Evolutionary conservation across 2,329 filamentous ascomycete genomes (phyloP).

Genomic region (Tetracladium maxilliforme): DNA sequence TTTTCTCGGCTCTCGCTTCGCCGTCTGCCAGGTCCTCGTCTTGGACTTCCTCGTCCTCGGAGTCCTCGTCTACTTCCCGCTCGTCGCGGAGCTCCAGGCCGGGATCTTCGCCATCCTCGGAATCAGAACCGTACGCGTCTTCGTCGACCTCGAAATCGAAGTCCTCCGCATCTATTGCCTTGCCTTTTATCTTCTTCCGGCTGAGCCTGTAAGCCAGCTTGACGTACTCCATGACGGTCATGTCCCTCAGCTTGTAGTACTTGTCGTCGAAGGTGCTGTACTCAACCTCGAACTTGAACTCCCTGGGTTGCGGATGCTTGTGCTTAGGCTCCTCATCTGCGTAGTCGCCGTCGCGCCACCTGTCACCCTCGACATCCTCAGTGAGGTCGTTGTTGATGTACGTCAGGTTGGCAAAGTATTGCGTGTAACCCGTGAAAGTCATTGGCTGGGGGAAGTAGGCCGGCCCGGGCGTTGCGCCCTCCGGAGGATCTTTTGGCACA

Average conservation of each 20-base stretch:
- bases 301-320: slow-evolving; percentile 38
- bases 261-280: slow-evolving; percentile 73
- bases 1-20: slow-evolving; percentile 7
- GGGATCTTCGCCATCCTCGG: slow-evolving; percentile 6
- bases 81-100: slow-evolving; percentile 7
- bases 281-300: slow-evolving; percentile 66
- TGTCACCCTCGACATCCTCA: slow-evolving; percentile 15
- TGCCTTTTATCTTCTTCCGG: slow-evolving; percentile 10
- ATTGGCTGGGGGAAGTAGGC: slow-evolving; percentile 80
- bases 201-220: slow-evolving; percentile 47
- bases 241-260: slow-evolving; percentile 60
- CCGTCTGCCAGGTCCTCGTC: slow-evolving; percentile 14
- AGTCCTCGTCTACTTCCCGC: slow-evolving; percentile 12
- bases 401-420: slow-evolving; percentile 93
- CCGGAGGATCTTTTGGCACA: slow-evolving; percentile 59
- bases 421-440: slow-evolving; percentile 65
- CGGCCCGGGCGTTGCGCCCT: slow-evolving; percentile 63
- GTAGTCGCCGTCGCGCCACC: slow-evolving; percentile 52
- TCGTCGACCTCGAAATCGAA: slow-evolving; percentile 12
- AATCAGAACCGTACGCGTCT: slow-evolving; percentile 12
- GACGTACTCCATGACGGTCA: slow-evolving; percentile 73
- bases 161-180: slow-evolving; percentile 7
- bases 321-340: slow-evolving; percentile 38
- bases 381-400: slow-evolving; percentile 62
- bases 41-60: slow-evolving; percentile 7